A percentile compares a stretch with the other conserved stretches of the same genome.
These are phyloP conservation scores for Coprinopsis cinerea DNA, from an alignment of 768 basidiomycete species.

Conservation along the genomic window DNA sequence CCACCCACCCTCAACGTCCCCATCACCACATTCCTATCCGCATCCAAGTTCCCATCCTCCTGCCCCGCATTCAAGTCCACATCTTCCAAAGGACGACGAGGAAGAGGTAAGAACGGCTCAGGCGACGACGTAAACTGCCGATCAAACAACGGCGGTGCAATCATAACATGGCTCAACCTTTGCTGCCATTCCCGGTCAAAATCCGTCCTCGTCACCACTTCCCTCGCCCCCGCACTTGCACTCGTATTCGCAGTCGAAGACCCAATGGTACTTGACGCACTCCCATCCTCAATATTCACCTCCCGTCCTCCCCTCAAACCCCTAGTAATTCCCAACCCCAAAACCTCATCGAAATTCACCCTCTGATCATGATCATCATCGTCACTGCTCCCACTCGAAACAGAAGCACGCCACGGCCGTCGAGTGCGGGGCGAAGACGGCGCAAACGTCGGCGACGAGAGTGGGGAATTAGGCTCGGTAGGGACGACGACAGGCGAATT, in stretches of 20 bases:
- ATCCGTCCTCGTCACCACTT: constrained; percentile 1
- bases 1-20: no score
- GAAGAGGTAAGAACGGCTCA: constrained; percentile 12
- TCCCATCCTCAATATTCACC: background rate
- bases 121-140: constrained; percentile 32
- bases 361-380: background rate
- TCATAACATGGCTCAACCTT: constrained; percentile 5
- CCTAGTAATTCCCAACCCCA: background rate
- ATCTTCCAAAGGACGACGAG: constrained; percentile 18
- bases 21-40: background rate
- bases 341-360: background rate
- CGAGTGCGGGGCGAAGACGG: background rate
- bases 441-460: background rate
- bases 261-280: no score
- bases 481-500: background rate
- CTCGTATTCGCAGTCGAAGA: no score
- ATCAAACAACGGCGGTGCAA: constrained; percentile 28
- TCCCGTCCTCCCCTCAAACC: background rate
- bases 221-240: background rate
- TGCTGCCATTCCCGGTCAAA: background rate
- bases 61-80: constrained; percentile 17
- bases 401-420: background rate
- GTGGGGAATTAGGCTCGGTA: background rate
- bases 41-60: background rate
- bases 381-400: background rate